These are phyloP conservation scores for Suhomyces anneliseae DNA, from an alignment of 1,139 yeast genomes.

Conservation along the genomic window DNA sequence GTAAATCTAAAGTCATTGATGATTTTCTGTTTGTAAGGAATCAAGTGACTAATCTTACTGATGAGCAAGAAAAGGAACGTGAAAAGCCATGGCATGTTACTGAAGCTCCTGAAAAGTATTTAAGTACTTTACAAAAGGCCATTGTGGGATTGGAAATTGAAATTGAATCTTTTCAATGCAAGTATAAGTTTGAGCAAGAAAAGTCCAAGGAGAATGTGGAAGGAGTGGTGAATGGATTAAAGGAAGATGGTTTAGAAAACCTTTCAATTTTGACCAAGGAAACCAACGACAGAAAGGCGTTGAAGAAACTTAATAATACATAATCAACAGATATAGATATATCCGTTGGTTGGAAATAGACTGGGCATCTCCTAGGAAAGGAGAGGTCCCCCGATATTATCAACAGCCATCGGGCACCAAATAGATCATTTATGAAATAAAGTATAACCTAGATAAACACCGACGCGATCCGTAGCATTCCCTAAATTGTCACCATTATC, in stretches of 20 bases:
- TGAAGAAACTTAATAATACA: background rate
- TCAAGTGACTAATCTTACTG: conserved; percentile 48
- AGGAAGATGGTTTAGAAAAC: conserved; percentile 21
- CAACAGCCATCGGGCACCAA: too few relatives aligned
- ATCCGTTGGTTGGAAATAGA: too few relatives aligned
- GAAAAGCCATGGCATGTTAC: conserved; percentile 53
- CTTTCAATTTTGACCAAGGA: conserved; percentile 11
- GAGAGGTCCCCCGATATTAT: too few relatives aligned
- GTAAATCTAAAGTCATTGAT: conserved; percentile 49
- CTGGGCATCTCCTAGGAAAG: too few relatives aligned
- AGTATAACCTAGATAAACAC: too few relatives aligned
- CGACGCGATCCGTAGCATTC: too few relatives aligned
- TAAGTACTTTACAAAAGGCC: conserved; percentile 48
- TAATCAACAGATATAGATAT: background rate
- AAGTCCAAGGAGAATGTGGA: conserved; percentile 43
- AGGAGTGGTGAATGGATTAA: conserved; percentile 55
- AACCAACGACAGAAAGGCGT: conserved; percentile 8
- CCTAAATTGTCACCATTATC: too few relatives aligned
- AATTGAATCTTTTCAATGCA: conserved; percentile 50
- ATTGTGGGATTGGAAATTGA: conserved; percentile 62
- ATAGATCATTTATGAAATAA: too few relatives aligned
- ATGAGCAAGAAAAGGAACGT: conserved; percentile 45
- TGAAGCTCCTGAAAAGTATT: conserved; percentile 58
- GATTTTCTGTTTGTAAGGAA: conserved; percentile 48
- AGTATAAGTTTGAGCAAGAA: conserved; percentile 63